These are phyloP conservation scores for Talaromyces sp. DNA, from an alignment of 2,329 filamentous ascomycete genomes.

Conservation along the genomic window DNA sequence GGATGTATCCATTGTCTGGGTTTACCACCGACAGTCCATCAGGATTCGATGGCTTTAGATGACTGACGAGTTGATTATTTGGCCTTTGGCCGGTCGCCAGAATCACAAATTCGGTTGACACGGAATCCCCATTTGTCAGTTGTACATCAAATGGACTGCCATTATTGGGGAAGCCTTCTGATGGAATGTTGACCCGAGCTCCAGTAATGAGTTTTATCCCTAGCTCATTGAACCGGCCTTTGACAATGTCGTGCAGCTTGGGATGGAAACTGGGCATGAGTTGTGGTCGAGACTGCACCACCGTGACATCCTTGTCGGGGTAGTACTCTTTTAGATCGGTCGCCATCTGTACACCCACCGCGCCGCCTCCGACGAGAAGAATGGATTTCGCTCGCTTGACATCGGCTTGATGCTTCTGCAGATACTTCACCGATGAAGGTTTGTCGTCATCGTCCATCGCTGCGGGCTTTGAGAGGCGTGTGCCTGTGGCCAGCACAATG, in stretches of 20 bases:
- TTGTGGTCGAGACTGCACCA: slow-evolving; percentile 51
- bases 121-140: slow-evolving; percentile 33
- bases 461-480: slow-evolving; percentile 36
- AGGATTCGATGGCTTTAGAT: slow-evolving; percentile 29
- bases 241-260: slow-evolving; percentile 33
- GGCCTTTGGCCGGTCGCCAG: slow-evolving; percentile 54
- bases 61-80: slow-evolving; percentile 44
- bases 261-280: slow-evolving; percentile 40
- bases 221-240: slow-evolving; percentile 37
- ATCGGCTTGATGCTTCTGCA: slow-evolving; percentile 35
- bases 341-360: slow-evolving; percentile 56
- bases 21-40: slow-evolving; percentile 31
- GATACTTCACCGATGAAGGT: slow-evolving; percentile 34
- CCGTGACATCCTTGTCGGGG: slow-evolving; percentile 50
- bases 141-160: slow-evolving; percentile 30
- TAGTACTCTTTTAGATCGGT: slow-evolving; percentile 54
- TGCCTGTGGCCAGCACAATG: slow-evolving; percentile 38
- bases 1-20: slow-evolving; percentile 38
- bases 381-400: slow-evolving; percentile 34
- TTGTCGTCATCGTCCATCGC: slow-evolving; percentile 39
- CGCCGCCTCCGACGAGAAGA: slow-evolving; percentile 51
- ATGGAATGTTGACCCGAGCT: slow-evolving; percentile 32
- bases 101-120: slow-evolving; percentile 47
- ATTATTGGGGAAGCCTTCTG: slow-evolving; percentile 30
- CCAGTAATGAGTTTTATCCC: slow-evolving; percentile 35